A percentile compares a stretch with the other conserved stretches of the same genome.
These are phyloP conservation scores for Fusarium sp. DNA, from an alignment of 2,329 filamentous ascomycete genomes.

Conservation along the genomic window DNA sequence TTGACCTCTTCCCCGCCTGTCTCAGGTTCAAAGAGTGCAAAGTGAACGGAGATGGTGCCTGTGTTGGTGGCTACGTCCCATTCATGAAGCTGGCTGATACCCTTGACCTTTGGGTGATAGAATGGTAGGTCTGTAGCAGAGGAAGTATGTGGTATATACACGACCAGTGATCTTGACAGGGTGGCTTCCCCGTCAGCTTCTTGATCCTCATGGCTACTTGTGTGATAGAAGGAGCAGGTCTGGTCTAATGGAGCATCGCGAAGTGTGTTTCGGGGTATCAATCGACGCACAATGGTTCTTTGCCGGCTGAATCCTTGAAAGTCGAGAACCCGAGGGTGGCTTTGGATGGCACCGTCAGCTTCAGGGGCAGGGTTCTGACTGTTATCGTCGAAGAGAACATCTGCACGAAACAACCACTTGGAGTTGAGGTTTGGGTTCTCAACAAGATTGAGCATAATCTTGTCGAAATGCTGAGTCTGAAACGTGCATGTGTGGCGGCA, in stretches of 20 bases:
- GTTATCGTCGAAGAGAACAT: constrained; percentile 65
- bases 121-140: constrained; percentile 75
- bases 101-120: constrained; percentile 83
- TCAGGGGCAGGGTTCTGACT: constrained; percentile 28
- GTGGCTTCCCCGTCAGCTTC: constrained; percentile 39
- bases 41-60: constrained; percentile 69
- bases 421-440: constrained; percentile 84
- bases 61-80: constrained; percentile 57
- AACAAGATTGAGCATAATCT: constrained; percentile 78
- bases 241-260: constrained; percentile 81
- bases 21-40: constrained; percentile 58
- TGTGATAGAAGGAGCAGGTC: constrained; percentile 78
- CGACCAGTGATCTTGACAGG: constrained; percentile 56
- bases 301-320: constrained; percentile 52
- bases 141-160: constrained; percentile 81
- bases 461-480: constrained; percentile 67
- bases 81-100: constrained; percentile 80
- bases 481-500: constrained; percentile 70
- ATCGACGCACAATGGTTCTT: constrained; percentile 75
- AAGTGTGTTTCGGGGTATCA: constrained; percentile 84
- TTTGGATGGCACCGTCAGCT: not conserved
- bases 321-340: not conserved
- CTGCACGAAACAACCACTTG: constrained; percentile 79
- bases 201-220: constrained; percentile 17
- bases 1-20: constrained; percentile 36